Evolutionary conservation across 768 basidiomycete species (phyloP), one percentile per base, ranked within the genome.

Genomic region (Lactarius deliciosus): DNA sequence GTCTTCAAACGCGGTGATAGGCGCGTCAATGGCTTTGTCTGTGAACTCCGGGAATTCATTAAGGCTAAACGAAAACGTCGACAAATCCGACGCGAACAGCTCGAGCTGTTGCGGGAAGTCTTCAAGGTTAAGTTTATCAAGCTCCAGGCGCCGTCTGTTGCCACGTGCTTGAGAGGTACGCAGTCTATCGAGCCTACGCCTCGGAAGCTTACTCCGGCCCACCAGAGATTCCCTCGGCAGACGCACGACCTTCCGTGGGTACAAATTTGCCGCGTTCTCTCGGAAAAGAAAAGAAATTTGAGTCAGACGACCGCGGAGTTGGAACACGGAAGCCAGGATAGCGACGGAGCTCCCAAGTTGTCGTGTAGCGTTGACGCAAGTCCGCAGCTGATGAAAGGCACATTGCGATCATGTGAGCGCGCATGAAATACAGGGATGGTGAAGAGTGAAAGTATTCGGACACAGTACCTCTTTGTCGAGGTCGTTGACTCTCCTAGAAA

Each of bases 41-140:
- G 82, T 86, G 72, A 90, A 89, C 72, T 91, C 90, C 0, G 89
- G 90, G 70, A 92, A 91, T 72, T 91, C 89, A 66, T 91, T 90
- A 68, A 92, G 75, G 69, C 86, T 86, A 57, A 85, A 80, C 65
- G 89, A 74, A 71, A 92, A 92, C 0, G 85, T 87, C 28, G 79
- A 83, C 25, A 91, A 83, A 64, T 87, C 88, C 25, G 79, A 79
- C 5, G 89, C 87, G 50, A 92, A 78, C 41, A 76, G 75, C 68
- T 86, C 83, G 59, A 92, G 76, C 72, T 91, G 86, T 36, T 82
- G 79, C 0, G 90, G 89, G 69, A 91, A 87, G 64, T 81, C 81
- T 74, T 90, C 88, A 34, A 82, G 79, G 68, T 89, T 86, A n/a
- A 90, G 75, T 63, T 81, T 81, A 64, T 86, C 84, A 60, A 81